A percentile compares a stretch with the other conserved stretches of the same genome.
These are phyloP conservation scores for Pneumocystis carinii DNA, from an alignment of 1,139 yeast genomes.

Conservation along the genomic window DNA sequence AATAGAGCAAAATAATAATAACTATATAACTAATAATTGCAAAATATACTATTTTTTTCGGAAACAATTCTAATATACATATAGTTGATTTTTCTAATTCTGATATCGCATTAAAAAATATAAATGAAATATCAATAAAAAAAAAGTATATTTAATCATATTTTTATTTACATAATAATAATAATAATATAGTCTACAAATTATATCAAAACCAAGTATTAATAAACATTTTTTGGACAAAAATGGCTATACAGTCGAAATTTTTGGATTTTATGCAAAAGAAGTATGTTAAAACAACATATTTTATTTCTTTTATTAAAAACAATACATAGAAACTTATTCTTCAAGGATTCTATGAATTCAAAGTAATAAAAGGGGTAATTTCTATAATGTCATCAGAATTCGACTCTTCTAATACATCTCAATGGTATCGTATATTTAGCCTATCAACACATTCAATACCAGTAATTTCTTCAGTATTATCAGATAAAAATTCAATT, in stretches of 20 bases:
- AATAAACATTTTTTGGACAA: background rate
- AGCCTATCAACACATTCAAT: background rate
- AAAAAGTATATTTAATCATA: background rate
- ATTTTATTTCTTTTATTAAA: background rate
- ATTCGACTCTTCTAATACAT: background rate
- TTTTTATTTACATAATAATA: background rate
- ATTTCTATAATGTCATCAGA: background rate
- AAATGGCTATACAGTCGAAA: background rate
- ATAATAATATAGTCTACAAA: background rate
- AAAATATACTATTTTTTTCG: background rate
- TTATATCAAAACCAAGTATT: background rate
- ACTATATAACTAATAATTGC: background rate
- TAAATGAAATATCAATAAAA: background rate
- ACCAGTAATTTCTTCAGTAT: background rate
- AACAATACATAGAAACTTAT: background rate
- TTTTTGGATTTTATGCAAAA: background rate
- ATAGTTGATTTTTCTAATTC: background rate
- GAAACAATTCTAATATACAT: background rate
- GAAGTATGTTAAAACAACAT: background rate
- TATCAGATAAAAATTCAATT: background rate
- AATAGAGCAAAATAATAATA: background rate
- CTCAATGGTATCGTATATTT: background rate
- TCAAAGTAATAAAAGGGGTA: background rate
- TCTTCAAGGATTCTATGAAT: conserved; percentile 1
- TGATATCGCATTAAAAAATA: background rate